phyloP scores from a whole-genome alignment of 306 rosid genomes.

The Hippophae rhamnoides region DNA sequence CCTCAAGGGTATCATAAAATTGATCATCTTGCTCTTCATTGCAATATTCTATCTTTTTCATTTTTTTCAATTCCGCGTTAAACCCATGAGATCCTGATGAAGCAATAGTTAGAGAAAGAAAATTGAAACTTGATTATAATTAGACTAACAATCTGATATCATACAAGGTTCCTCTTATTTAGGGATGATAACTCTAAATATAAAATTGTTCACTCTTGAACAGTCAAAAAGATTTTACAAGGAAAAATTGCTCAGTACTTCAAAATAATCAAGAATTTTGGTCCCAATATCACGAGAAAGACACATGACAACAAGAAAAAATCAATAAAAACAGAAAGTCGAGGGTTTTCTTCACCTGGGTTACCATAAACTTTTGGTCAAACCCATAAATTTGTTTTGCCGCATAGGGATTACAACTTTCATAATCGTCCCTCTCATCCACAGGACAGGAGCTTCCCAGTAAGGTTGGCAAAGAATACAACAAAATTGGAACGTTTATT shows the following conservation, averaged over 20 bases:
- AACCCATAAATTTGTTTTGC: slow-evolving; percentile 19
- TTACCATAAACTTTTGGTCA: slow-evolving; percentile 20
- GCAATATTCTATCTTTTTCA: slow-evolving; percentile 21
- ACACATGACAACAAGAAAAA: slow-evolving; percentile 2
- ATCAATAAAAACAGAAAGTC: not conserved
- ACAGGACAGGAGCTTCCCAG: slow-evolving; percentile 12
- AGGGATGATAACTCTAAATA: too few species aligned
- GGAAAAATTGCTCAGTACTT: too few species aligned
- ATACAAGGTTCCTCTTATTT: too few species aligned
- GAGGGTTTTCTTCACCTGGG: slow-evolving; percentile 22
- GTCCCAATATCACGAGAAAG: not conserved
- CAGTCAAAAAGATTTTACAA: too few species aligned
- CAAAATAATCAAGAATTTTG: too few species aligned
- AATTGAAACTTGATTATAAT: too few species aligned
- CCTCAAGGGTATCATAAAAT: slow-evolving; percentile 67
- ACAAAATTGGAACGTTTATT: not conserved
- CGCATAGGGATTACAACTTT: slow-evolving; percentile 23
- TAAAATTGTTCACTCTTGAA: too few species aligned
- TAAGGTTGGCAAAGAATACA: slow-evolving; percentile 30
- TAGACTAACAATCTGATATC: too few species aligned
- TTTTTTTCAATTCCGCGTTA: not conserved
- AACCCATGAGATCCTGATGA: slow-evolving; percentile 30
- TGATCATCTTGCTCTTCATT: slow-evolving; percentile 38
- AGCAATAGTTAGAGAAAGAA: not conserved
- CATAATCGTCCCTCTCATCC: slow-evolving; percentile 7